Percentiles rank a stretch among this genome's conserved stretches.
phyloP scores from a whole-genome alignment of 306 rosid species.

The Crotalaria pallida region DNA sequence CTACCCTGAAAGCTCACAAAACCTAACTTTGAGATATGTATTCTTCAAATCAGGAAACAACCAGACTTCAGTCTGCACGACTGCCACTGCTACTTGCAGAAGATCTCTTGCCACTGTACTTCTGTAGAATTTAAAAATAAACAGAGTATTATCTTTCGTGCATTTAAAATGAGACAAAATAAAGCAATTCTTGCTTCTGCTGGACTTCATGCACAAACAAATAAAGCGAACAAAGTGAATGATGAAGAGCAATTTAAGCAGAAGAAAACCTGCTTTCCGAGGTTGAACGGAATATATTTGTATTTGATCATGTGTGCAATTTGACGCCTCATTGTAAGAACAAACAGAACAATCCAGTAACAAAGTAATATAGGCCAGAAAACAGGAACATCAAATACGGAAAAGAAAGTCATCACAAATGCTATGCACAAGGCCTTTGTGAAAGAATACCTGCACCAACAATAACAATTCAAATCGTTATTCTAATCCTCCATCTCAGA shows the following conservation, averaged over 20 bases:
- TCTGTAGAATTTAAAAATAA: slow-evolving; percentile 30
- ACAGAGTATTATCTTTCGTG: background rate
- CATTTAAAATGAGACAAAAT: background rate
- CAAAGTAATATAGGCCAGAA: slow-evolving; percentile 91
- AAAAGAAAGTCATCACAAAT: slow-evolving; percentile 85
- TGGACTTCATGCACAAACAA: background rate
- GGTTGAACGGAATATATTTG: slow-evolving; percentile 71
- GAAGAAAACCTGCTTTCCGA: slow-evolving; percentile 76
- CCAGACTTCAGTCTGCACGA: slow-evolving; percentile 37
- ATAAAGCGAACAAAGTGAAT: background rate
- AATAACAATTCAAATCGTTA: background rate
- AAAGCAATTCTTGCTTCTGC: background rate
- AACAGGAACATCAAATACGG: slow-evolving; percentile 85
- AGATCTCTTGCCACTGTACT: slow-evolving; percentile 40
- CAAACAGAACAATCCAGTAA: slow-evolving; percentile 85
- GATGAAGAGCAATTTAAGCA: background rate
- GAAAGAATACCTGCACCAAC: slow-evolving; percentile 73
- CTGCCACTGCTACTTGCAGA: slow-evolving; percentile 38
- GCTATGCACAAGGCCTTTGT: slow-evolving; percentile 82
- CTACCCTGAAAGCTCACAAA: slow-evolving; percentile 34
- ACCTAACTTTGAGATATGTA: slow-evolving; percentile 26
- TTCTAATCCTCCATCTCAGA: too few species aligned
- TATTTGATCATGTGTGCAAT: slow-evolving; percentile 90
- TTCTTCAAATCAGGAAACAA: slow-evolving; percentile 12
- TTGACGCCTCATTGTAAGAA: slow-evolving; percentile 93